Base-by-base conservation (phyloP, 2,329 filamentous ascomycete species). In the Ascochyta lentis region DNA sequence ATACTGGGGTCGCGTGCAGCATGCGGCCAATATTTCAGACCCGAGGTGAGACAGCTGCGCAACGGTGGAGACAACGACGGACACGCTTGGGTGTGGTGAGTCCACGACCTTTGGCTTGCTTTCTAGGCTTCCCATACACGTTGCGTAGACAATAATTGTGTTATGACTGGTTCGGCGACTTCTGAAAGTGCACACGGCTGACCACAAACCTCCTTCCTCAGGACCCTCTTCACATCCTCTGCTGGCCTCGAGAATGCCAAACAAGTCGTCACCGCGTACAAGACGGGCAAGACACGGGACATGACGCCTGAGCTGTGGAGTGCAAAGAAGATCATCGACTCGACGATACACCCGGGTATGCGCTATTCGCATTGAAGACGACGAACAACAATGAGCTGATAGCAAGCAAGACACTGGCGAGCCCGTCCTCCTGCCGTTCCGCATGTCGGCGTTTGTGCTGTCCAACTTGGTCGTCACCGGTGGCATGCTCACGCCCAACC, bases 301-400 rank as follows among this genome's bases (percentile, higher is more conserved):
- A 96, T 98, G 92, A 96, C 89, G 16, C 89, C 91, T 1, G 91
- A 96, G 69, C 80, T 99, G 67, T 99, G 95, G 95, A 82, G 85
- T 60, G 95, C 95, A 40, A 99, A 99, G 85, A 97, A 97, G 83
- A 87, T 96, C 64, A 91, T 98, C 53, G 95, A 99, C 77, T 94
- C 95, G 58, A 99, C 95, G 13, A 79, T 99, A 63, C 95, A 99
- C 76, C 95, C 95, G 64, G 92, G 92, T 96, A 86, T 64, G 83
- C 58, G 34, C 27, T 41, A 34, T 16, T 23, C 19, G 37, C 31
- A 47, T 15, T 23, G n/a, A n/a, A 34, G 26, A 42, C 26, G 15
- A n/a, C 10, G 33, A 4, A 37, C 26, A 6, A 41, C 19, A 43
- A 44, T 31, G 12, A 12, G 50, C 65, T 67, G 58, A 67, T 54